Base-by-base conservation (phyloP, 306 rosid species). In the Sphenostylis stenocarpa region DNA sequence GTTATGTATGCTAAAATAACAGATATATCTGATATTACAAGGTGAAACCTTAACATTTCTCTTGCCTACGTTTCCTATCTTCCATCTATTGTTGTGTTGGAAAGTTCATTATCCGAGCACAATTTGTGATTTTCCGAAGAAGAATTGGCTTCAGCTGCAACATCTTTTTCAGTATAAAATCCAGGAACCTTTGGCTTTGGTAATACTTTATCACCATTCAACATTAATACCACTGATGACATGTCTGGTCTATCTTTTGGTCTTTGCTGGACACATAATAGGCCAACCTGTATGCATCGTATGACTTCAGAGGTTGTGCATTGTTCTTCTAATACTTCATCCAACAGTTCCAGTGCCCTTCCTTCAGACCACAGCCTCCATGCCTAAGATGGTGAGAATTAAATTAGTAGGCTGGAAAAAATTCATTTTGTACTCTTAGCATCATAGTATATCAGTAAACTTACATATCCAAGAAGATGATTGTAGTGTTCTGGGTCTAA, bases 381-480 rank as follows among this genome's bases (percentile, higher is more conserved):
- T 45, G 76, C 76, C 84, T 66, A 9, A 11, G 44, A 43, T 1
- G 7, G 45, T 3, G 21, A 36, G 2, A 43, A 41, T 19, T 2
- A 17, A 55, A 28, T 7, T 68, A 31, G 53, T 69, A 4, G 9
- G 33, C 4, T 7, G n/a, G 4, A 51, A 4, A n/a, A 1, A 16
- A 24, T 38, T 62, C 3, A 16, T 17, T 21, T 65, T 51, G 1
- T 1, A 39, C 5, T 52, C 3, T 20, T 0, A 52, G 36, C 8
- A 19, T 0, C 6, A n/a, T n/a, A 2, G 5, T 29, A 36, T 2
- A 5, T 73, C 31, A 57, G 8, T 26, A 2, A 24, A 19, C 72
- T 49, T 49, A 78, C 75, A 12, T 77, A 45, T 11, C 82, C 82
- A 31, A 58, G 71, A 60, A 78, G 77, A 53, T 70, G 69, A 78